Base-by-base conservation (phyloP, 1,284 basidiomycete genomes). In the Exobasidium rhododendri region DNA sequence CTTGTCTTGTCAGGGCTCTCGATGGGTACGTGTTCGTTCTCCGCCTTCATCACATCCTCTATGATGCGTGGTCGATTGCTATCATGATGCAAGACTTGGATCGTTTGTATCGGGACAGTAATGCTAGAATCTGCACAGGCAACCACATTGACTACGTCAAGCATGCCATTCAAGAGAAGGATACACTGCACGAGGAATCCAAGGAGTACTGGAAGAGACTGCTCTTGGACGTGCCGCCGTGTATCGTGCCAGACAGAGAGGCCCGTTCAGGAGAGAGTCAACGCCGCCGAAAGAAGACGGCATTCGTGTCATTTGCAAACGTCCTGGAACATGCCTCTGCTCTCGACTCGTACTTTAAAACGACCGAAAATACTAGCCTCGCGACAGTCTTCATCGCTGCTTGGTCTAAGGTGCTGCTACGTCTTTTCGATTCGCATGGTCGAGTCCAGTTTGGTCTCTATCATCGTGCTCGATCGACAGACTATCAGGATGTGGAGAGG, bases 41-140 rank as follows among this genome's bases (percentile, higher is more conserved):
- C 20, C 66, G 67, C 32, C 60, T 79, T 14, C 67, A 73, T 59
- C 77, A 79, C 28, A 63, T 69, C 7, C 67, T 79, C 22, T 79
- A 78, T 61, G 77, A 78, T 46, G 72, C 73, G 5, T 69, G 66
- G 53, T 71, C 73, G 29, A 65, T 78, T 56, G 66, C 67, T 20
- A 52, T 75, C 58, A 49, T 78, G 7, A 56, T 71, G 17, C 46
- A 58, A n/a, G 76, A 78, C 55, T 65, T 75, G 24, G 60, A 24
- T 0, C 29, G 58, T 22, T 28, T 76, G 13, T 73, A 73, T 40
- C 62, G 52, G 0, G 31, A 29, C 24, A 20, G 50, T n/a, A 7
- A 14, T 2, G 55, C n/a, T 20, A 32, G 14, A 28, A 26, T 40
- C 7, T 22, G n/a, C 17, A 24, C 24, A 26, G n/a, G 43, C 13